Base-by-base conservation (phyloP, 1,284 basidiomycete species). In the Neolentinus lepideus region DNA sequence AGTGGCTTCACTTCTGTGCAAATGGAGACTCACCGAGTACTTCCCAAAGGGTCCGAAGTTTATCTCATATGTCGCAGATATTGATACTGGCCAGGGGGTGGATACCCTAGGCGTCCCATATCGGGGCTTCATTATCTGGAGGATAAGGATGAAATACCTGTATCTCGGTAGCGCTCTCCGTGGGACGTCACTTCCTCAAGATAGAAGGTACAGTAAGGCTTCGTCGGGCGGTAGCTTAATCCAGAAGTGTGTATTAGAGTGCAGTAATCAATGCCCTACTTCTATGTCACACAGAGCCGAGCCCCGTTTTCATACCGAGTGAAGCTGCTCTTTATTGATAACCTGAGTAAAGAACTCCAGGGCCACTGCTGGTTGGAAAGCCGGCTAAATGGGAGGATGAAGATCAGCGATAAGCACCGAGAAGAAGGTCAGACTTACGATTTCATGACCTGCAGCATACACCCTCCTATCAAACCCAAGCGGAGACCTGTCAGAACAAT, bases 311-410 rank as follows among this genome's bases (percentile, higher is more conserved):
- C 63, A 80, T 0, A 80, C 77, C 1, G 81, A 84, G 59, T 84
- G 82, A 14, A 84, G 64, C 55, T 75, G 76, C 57, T 84, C 69
- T 57, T 69, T 74, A 24, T 69, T 66, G 38, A 84, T 65, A 8
- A 84, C 63, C 61, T 85, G 83, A 1, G 70, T 74, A 64, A 84
- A 82, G 53, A 84, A 81, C 61, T 76, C 76, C 2, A 84, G 68
- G 2, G 82, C 70, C 1, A 75, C 78, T 46, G 73, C 73, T 2
- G 82, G 83, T 59, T 83, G 76, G 69, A 80, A 84, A 0, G 80
- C 80, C 52, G 82, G 74, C 81, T 83, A 47, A 21, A 51, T n/a
- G 12, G 21, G 53, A 31, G 29, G 12, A 31, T 4, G 50, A 9
- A 45, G 22, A 27, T 54, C 11, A 50, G 52, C 22, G 46, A 38